These are phyloP conservation scores for Canariomyces notabilis DNA, from an alignment of 2,329 filamentous ascomycete genomes.

Conservation along the genomic window DNA sequence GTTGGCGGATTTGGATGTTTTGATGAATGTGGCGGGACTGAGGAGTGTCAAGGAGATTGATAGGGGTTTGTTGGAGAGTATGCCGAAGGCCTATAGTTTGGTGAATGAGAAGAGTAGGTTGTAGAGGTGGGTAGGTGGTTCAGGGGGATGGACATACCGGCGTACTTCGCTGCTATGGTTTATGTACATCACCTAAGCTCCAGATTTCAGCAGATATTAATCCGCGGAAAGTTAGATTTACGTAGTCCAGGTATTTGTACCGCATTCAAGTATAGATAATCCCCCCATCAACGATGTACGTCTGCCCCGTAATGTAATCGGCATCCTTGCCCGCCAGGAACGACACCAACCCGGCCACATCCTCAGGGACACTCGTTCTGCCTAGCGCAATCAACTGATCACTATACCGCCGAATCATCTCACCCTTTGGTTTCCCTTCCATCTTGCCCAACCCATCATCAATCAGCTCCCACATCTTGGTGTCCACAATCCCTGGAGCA, in stretches of 20 bases:
- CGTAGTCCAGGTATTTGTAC: no score
- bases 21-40: slow-evolving; percentile 51
- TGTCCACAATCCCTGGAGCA: slow-evolving; percentile 63
- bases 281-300: slow-evolving; percentile 20
- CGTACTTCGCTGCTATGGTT: no score
- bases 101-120: no score
- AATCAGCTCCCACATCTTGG: slow-evolving; percentile 64
- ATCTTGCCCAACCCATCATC: slow-evolving; percentile 54
- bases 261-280: slow-evolving; percentile 19
- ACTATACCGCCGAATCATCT: slow-evolving; percentile 19
- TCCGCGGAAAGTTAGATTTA: no score
- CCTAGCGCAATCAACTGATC: slow-evolving; percentile 31
- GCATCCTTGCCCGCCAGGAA: slow-evolving; percentile 36
- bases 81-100: no score
- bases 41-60: slow-evolving; percentile 36
- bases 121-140: no score
- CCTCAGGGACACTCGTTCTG: slow-evolving; percentile 43
- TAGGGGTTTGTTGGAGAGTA: slow-evolving; percentile 30
- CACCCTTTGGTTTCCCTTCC: slow-evolving; percentile 37
- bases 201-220: no score
- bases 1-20: slow-evolving; percentile 50
- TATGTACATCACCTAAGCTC: no score
- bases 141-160: no score
- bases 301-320: slow-evolving; percentile 23
- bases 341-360: slow-evolving; percentile 42